phyloP scores from a whole-genome alignment of 495 filamentous ascomycete species.

The Cairneyella variabilis region DNA sequence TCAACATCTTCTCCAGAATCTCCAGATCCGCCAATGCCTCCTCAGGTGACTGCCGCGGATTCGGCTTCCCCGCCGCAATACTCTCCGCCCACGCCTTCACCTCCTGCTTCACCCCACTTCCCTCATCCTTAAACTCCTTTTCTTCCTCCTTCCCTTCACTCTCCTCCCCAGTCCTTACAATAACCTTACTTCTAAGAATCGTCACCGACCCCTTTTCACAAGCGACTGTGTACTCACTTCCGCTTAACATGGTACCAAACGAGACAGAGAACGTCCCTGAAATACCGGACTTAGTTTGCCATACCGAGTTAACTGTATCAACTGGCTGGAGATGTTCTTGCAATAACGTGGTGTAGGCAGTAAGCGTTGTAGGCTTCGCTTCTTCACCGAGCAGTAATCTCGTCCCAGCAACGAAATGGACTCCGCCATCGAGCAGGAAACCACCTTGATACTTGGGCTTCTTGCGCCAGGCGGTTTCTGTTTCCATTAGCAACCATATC shows the following conservation, averaged over 20 bases:
- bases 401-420: conserved; percentile 66
- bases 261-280: conserved; percentile 57
- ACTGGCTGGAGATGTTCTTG: conserved; percentile 64
- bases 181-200: conserved; percentile 31
- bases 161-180: conserved; percentile 37
- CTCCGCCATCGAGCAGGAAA: conserved; percentile 73
- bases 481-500: background rate
- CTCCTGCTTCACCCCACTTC: conserved; percentile 60
- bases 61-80: conserved; percentile 42
- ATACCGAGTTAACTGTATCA: conserved; percentile 67
- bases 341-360: conserved; percentile 55
- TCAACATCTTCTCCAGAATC: conserved; percentile 61
- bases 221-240: conserved; percentile 46
- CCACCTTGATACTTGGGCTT: conserved; percentile 69
- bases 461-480: conserved; percentile 71
- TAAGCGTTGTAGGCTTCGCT: conserved; percentile 43
- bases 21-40: conserved; percentile 68
- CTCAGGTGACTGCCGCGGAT: conserved; percentile 57
- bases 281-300: conserved; percentile 57
- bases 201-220: conserved; percentile 52
- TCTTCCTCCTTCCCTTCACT: conserved; percentile 35
- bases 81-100: conserved; percentile 61
- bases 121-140: conserved; percentile 52
- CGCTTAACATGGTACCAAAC: conserved; percentile 63
- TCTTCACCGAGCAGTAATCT: conserved; percentile 55